Evolutionary conservation across 495 filamentous ascomycete species (phyloP).

Genomic region (Cryomyces minteri): DNA sequence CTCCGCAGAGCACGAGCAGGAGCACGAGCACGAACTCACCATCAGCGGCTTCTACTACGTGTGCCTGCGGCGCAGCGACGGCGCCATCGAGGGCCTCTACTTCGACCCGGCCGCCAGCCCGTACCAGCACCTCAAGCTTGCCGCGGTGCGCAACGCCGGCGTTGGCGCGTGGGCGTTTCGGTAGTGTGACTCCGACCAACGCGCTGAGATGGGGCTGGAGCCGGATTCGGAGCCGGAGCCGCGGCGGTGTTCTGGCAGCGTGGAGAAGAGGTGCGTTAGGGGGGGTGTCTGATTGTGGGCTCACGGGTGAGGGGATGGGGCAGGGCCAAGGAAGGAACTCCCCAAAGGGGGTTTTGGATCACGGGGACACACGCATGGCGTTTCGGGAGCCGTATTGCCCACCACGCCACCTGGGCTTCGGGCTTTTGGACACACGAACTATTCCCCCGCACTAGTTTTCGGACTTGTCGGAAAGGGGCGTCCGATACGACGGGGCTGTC

Average conservation of each 20-base stretch:
- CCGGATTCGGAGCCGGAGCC: constrained; percentile 1
- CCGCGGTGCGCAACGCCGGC: constrained; percentile 19
- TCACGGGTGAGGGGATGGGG: too few species aligned
- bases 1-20: neutral
- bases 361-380: neutral
- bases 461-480: too few species aligned
- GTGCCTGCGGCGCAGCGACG: constrained; percentile 38
- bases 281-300: too few species aligned
- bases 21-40: constrained; percentile 34
- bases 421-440: too few species aligned
- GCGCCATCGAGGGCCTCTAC: constrained; percentile 50
- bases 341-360: neutral
- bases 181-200: neutral
- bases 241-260: too few species aligned
- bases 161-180: constrained; percentile 12
- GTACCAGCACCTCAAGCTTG: constrained; percentile 47
- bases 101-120: constrained; percentile 56
- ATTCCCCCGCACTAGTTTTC: too few species aligned
- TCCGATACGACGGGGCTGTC: too few species aligned
- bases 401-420: constrained; percentile 33
- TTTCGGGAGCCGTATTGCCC: too few species aligned
- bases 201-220: too few species aligned
- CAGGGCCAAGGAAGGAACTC: too few species aligned
- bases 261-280: neutral
- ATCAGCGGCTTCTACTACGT: constrained; percentile 67